Evolutionary conservation across 257 asterid genomes (phyloP).

Genomic region (Catharanthus roseus): DNA sequence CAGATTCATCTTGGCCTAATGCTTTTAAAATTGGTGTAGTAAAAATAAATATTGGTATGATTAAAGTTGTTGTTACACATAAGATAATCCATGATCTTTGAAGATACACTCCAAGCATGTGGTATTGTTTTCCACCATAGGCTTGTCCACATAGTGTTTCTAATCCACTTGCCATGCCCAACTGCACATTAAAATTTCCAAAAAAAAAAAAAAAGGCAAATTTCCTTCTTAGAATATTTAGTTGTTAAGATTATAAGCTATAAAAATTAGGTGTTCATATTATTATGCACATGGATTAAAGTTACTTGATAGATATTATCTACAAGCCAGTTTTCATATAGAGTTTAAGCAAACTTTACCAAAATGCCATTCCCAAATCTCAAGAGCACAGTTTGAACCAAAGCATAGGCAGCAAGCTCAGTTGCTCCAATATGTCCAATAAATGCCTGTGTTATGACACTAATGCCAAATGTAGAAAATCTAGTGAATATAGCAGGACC

Average conservation of each 20-base stretch:
- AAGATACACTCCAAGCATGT: slow-evolving; percentile 77
- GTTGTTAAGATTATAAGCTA: too few species aligned
- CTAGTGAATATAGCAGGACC: slow-evolving; percentile 47
- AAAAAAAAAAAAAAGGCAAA: neutral
- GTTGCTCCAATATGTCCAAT: slow-evolving; percentile 42
- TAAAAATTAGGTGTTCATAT: too few species aligned
- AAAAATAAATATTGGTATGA: slow-evolving; percentile 46
- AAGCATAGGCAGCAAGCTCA: slow-evolving; percentile 50
- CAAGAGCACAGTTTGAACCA: slow-evolving; percentile 40
- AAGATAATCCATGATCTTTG: slow-evolving; percentile 75
- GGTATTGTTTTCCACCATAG: slow-evolving; percentile 69
- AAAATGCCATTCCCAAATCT: slow-evolving; percentile 47
- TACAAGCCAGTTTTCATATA: neutral
- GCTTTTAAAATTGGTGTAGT: slow-evolving; percentile 51
- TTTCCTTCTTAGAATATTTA: too few species aligned
- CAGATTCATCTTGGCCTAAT: slow-evolving; percentile 54
- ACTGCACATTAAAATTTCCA: slow-evolving; percentile 29
- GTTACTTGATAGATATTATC: neutral
- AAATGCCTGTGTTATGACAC: slow-evolving; percentile 43
- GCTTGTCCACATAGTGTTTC: slow-evolving; percentile 85
- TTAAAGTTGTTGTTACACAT: slow-evolving; percentile 25
- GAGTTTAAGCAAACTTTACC: slow-evolving; percentile 14
- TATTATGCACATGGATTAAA: too few species aligned
- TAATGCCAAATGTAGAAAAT: slow-evolving; percentile 40
- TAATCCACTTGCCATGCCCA: slow-evolving; percentile 75